Evolutionary conservation across 140 eudicot genomes (phyloP).

Genomic region (Flaveria floridana): DNA sequence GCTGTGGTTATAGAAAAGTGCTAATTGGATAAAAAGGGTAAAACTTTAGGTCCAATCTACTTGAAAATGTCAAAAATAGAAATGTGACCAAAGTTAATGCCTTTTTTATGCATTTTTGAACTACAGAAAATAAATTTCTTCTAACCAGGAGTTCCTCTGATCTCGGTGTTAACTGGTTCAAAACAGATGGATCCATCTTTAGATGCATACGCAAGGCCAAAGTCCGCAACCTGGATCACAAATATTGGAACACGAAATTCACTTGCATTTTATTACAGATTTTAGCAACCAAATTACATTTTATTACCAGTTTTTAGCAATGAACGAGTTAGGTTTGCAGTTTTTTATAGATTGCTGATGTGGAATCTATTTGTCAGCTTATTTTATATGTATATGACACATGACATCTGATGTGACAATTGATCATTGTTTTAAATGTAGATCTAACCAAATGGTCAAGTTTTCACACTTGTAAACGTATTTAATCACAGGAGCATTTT

Average conservation of each 20-base stretch:
- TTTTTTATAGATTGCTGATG: neutral
- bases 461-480: neutral
- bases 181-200: slow-evolving; percentile 88
- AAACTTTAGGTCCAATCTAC: slow-evolving; percentile 1
- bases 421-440: neutral
- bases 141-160: slow-evolving; percentile 96
- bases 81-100: slow-evolving; percentile 16
- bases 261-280: neutral
- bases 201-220: slow-evolving; percentile 90
- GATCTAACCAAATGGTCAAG: neutral
- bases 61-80: slow-evolving; percentile 1
- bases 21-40: neutral
- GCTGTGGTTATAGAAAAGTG: neutral
- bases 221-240: slow-evolving; percentile 86
- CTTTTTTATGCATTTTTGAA: neutral
- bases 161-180: slow-evolving; percentile 86
- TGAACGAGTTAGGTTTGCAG: neutral
- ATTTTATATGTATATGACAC: neutral
- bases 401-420: neutral
- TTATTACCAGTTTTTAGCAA: neutral
- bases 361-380: neutral
- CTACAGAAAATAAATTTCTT: neutral
- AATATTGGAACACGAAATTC: slow-evolving; percentile 8
- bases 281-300: slow-evolving; percentile 2
- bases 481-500: neutral